phyloP scores from a whole-genome alignment of 495 filamentous ascomycete species.

The Daldinia childiae region DNA sequence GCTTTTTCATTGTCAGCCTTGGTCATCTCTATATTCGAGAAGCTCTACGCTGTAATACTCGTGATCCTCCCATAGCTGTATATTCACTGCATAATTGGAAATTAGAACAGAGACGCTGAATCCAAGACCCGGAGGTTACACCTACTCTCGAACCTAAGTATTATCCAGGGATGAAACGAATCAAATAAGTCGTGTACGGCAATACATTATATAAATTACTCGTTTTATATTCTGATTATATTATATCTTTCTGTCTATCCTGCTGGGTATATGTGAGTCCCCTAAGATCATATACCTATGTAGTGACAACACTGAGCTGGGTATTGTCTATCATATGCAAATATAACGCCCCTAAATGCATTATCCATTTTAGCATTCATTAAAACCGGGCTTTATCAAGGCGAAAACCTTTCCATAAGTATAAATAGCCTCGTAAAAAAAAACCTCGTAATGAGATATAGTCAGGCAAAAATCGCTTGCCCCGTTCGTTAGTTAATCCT shows the following conservation, averaged over 20 bases:
- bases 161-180: not conserved
- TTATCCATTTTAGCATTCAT: not conserved
- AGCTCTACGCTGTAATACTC: not conserved
- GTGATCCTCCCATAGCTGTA: not conserved
- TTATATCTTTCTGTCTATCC: not conserved
- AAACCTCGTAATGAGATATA: not conserved
- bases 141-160: too few species aligned
- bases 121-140: too few species aligned
- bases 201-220: not conserved
- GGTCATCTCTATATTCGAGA: not conserved
- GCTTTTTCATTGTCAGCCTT: not conserved
- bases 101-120: not conserved
- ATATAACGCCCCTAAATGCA: constrained; percentile 1
- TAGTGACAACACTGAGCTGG: not conserved
- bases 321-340: not conserved
- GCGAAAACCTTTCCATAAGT: not conserved
- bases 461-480: not conserved
- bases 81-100: not conserved
- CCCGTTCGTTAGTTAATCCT: not conserved
- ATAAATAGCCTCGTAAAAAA: not conserved
- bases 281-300: not conserved
- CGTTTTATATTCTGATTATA: not conserved
- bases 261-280: not conserved
- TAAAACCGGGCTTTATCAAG: not conserved
- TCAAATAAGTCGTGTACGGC: not conserved